Evolutionary conservation across 179 eudicot genomes (phyloP).

Genomic region (Silene coronaria): DNA sequence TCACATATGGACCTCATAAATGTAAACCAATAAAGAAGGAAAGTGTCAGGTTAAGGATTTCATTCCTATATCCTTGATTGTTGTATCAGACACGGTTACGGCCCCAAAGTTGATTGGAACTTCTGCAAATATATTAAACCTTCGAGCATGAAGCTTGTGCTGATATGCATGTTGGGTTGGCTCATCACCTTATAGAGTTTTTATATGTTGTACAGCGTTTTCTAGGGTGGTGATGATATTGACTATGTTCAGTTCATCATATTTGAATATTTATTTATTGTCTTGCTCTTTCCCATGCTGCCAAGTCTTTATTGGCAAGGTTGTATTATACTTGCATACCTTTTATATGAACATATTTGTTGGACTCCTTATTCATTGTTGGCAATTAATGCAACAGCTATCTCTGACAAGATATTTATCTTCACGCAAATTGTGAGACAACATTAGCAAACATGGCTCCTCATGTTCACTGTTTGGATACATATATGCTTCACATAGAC

Average conservation of each 20-base stretch:
- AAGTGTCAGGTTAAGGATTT: too few species aligned
- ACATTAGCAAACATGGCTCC: conserved; percentile 97
- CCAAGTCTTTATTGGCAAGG: not conserved
- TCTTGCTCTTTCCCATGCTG: too few species aligned
- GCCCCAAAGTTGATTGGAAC: too few species aligned
- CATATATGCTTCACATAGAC: conserved; percentile 84
- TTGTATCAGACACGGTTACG: too few species aligned
- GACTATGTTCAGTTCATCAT: not conserved
- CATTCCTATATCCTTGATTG: too few species aligned
- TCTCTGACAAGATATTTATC: conserved; percentile 77
- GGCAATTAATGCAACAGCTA: not conserved
- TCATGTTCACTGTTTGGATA: conserved; percentile 79
- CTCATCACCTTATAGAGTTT: not conserved
- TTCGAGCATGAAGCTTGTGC: too few species aligned
- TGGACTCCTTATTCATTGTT: not conserved
- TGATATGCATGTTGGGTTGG: too few species aligned
- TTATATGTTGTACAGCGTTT: not conserved
- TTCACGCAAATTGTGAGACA: conserved; percentile 93
- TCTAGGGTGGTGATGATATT: not conserved
- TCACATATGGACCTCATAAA: too few species aligned
- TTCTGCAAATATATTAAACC: too few species aligned
- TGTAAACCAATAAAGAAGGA: too few species aligned
- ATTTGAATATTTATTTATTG: too few species aligned
- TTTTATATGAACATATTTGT: not conserved
- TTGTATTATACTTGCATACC: not conserved